A percentile compares a stretch with the other conserved stretches of the same genome.
Evolutionary conservation across 2,329 filamentous ascomycete genomes (phyloP).

Genomic region (Sarocladium oryzae): DNA sequence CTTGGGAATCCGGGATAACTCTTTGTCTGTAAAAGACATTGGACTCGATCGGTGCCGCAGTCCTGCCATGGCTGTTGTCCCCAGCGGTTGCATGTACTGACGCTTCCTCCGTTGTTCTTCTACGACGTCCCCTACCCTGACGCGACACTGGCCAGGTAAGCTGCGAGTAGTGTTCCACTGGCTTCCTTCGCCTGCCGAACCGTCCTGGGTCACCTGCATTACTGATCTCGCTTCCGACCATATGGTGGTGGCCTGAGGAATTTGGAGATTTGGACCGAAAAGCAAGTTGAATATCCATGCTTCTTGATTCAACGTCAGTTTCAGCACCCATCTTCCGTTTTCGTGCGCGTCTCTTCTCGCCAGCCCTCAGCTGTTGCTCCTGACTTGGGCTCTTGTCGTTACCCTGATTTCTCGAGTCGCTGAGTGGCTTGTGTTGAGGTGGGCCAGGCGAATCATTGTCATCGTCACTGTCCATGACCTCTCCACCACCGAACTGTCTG

Average conservation of each 20-base stretch:
- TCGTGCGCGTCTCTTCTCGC: background rate
- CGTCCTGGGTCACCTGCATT: background rate
- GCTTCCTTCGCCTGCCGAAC: conserved; percentile 1
- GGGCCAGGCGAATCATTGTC: background rate
- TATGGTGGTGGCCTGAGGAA: background rate
- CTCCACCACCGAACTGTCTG: no score
- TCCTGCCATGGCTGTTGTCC: no score
- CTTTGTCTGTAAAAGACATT: background rate
- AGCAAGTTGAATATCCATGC: background rate
- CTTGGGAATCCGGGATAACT: conserved; percentile 1
- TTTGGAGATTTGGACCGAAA: background rate
- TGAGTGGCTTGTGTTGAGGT: background rate
- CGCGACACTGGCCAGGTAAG: background rate
- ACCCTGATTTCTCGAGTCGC: background rate
- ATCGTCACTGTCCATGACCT: background rate
- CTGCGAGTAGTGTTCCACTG: conserved; percentile 2
- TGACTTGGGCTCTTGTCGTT: background rate
- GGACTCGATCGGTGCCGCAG: no score
- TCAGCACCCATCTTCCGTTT: background rate
- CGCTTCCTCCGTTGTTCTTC: background rate
- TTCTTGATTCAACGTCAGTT: background rate
- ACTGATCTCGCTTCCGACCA: background rate
- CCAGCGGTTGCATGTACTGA: background rate
- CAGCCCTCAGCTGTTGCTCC: background rate
- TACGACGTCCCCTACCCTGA: background rate